phyloP scores from a whole-genome alignment of 2,329 filamentous ascomycete species.

The Aspergillus japonicus region DNA sequence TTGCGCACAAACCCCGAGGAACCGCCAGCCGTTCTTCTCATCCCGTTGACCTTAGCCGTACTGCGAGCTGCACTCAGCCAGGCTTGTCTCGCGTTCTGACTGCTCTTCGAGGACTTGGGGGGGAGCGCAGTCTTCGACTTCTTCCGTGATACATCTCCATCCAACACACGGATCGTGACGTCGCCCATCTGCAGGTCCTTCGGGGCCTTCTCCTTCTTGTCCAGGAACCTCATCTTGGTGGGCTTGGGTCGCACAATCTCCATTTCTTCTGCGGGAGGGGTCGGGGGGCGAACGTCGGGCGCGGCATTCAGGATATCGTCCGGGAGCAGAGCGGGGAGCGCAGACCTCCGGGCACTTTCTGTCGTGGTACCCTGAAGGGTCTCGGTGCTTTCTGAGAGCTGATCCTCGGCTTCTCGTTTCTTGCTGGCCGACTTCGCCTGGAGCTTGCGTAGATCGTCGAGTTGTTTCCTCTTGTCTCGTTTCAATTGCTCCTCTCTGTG shows the following conservation, averaged over 20 bases:
- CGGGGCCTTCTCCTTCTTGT: constrained; percentile 47
- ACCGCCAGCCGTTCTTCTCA: constrained; percentile 39
- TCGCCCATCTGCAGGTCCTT: constrained; percentile 53
- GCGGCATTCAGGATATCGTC: constrained; percentile 51
- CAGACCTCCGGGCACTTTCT: constrained; percentile 36
- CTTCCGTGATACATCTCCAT: constrained; percentile 33
- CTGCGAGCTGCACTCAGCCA: constrained; percentile 41
- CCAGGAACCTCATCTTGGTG: constrained; percentile 51
- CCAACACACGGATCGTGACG: constrained; percentile 51
- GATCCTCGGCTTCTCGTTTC: constrained; percentile 34
- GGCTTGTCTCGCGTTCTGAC: constrained; percentile 37
- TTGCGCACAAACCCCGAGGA: constrained; percentile 39
- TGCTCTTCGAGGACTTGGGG: constrained; percentile 46
- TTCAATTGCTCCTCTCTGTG: constrained; percentile 39
- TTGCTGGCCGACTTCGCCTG: constrained; percentile 38
- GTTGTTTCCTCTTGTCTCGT: constrained; percentile 41
- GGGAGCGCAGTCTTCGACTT: constrained; percentile 41
- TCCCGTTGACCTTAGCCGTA: constrained; percentile 32
- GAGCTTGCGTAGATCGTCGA: constrained; percentile 40
- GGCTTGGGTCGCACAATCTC: constrained; percentile 29
- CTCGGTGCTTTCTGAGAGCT: constrained; percentile 42
- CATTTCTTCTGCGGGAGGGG: constrained; percentile 41
- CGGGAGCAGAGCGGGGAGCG: constrained; percentile 53
- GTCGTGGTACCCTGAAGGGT: constrained; percentile 41
- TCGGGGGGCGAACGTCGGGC: constrained; percentile 45